Evolutionary conservation across 129 eudicot species (phyloP), one percentile per base, ranked within the genome.

Genomic region (Deinandra increscens): DNA sequence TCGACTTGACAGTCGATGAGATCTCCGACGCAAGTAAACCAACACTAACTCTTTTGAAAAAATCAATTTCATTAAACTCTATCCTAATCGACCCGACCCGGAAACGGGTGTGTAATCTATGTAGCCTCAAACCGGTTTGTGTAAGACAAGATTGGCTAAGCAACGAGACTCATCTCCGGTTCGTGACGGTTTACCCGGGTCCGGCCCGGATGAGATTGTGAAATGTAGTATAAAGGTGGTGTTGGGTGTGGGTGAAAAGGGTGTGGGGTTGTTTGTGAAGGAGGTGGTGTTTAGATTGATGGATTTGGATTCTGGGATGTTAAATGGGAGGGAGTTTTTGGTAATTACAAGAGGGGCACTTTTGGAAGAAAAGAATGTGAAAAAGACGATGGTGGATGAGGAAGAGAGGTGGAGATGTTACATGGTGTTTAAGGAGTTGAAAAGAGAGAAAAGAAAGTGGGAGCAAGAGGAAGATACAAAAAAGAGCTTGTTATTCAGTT

Each of bases 271-370:
- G 60, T 20, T 68, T 10, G 64, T 73, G 78, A 36, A 76, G 64
- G 54, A n/a, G 13, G 75, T 63, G 51, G 36, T 15, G 33, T 1
- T 74, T 34, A 58, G 60, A 7, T 48, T 79, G 34, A 15, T n/a
- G 17, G 81, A 64, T 9, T 33, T 78, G 71, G 78, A 78, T 46
- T 60, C 9, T 26, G 68, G 9, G 0, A n/a, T 65, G 2, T 15
- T 83, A 34, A 70, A 26, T 8, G 81, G 83, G 39, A 64, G 41
- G 81, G 83, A 78, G 8, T 74, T 78, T 79, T 48, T 79, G 81
- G 71, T 39, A 34, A 59, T 70, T 74, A 33, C 65, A n/a, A 71
- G 56, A 60, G 41, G 62, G 39, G 81, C 23, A 6, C 2, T 78
- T 23, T 8, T 12, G 83, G 68, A 66, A 50, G 56, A 53, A 12